phyloP scores from a whole-genome alignment of 768 basidiomycete genomes.

The Pisolithus marmoratus region DNA sequence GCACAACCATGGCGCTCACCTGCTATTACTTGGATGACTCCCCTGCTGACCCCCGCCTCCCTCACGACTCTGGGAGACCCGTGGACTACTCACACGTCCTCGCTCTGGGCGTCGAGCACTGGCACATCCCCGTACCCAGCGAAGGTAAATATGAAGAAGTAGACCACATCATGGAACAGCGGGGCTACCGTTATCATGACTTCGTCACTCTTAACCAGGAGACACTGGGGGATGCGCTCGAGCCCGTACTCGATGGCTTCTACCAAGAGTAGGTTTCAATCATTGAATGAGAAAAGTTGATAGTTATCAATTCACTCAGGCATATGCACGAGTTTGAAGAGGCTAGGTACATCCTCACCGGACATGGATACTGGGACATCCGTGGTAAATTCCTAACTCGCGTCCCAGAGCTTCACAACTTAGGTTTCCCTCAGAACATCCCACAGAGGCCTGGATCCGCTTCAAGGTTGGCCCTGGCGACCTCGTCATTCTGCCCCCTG shows the following conservation, averaged over 20 bases:
- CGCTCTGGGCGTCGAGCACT: constrained; percentile 59
- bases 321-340: constrained; percentile 97
- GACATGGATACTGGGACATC: constrained; percentile 92
- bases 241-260: constrained; percentile 75
- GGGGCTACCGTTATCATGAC: constrained; percentile 82
- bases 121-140: constrained; percentile 57
- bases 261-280: constrained; percentile 64
- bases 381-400: constrained; percentile 49
- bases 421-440: constrained; percentile 41
- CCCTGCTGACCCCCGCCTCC: constrained; percentile 75
- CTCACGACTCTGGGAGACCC: constrained; percentile 64
- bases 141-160: constrained; percentile 41
- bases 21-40: constrained; percentile 56
- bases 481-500: constrained; percentile 80
- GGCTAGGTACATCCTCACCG: constrained; percentile 81
- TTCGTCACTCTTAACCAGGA: constrained; percentile 71
- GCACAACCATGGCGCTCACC: no score
- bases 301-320: constrained; percentile 30
- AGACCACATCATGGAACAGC: constrained; percentile 58
- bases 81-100: constrained; percentile 47
- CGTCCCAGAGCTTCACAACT: background rate
- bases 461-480: constrained; percentile 73
- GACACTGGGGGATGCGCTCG: constrained; percentile 78
- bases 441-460: constrained; percentile 75
- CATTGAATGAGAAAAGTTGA: background rate